These are phyloP conservation scores for Penicillium alfredii DNA, from an alignment of 495 filamentous ascomycete species.

Conservation along the genomic window DNA sequence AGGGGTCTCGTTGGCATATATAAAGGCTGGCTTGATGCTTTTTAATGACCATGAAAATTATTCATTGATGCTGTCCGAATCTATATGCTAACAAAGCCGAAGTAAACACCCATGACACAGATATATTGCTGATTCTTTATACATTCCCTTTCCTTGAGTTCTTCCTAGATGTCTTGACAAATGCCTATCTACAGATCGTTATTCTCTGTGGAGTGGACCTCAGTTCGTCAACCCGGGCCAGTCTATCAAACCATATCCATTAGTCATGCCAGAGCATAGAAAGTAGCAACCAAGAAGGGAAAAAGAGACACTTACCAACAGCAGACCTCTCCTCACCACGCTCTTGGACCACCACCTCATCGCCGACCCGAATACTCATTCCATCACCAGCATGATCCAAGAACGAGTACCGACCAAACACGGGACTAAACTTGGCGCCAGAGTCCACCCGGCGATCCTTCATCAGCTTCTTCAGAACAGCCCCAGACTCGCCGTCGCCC, in stretches of 20 bases:
- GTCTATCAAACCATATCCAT: slow-evolving; percentile 14
- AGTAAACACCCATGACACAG: too few relatives aligned
- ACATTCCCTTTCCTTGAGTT: too few relatives aligned
- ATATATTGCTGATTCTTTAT: too few relatives aligned
- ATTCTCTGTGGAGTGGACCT: too few relatives aligned
- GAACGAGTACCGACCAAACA: slow-evolving; percentile 82
- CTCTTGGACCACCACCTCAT: slow-evolving; percentile 58
- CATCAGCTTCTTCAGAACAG: slow-evolving; percentile 69
- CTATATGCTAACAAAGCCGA: too few relatives aligned
- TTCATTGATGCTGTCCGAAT: too few relatives aligned
- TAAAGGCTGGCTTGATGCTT: slow-evolving; percentile 35
- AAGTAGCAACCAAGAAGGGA: too few relatives aligned
- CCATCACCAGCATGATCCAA: slow-evolving; percentile 31
- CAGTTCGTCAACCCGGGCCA: slow-evolving; percentile 25
- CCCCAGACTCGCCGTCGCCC: slow-evolving; percentile 57
- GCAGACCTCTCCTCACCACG: slow-evolving; percentile 52
- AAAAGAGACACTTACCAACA: slow-evolving; percentile 59
- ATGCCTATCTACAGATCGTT: too few relatives aligned
- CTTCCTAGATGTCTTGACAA: too few relatives aligned
- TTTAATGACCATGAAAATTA: slow-evolving; percentile 39
- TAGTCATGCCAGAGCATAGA: neutral
- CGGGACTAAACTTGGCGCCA: slow-evolving; percentile 67
- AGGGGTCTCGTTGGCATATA: slow-evolving; percentile 30
- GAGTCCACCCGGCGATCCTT: slow-evolving; percentile 70
- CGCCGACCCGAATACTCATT: slow-evolving; percentile 55